Percentiles rank a stretch among this genome's conserved stretches.
Conservation (phyloP, 176 grass and related monocot species). For the Phoenix dactylifera region DNA sequence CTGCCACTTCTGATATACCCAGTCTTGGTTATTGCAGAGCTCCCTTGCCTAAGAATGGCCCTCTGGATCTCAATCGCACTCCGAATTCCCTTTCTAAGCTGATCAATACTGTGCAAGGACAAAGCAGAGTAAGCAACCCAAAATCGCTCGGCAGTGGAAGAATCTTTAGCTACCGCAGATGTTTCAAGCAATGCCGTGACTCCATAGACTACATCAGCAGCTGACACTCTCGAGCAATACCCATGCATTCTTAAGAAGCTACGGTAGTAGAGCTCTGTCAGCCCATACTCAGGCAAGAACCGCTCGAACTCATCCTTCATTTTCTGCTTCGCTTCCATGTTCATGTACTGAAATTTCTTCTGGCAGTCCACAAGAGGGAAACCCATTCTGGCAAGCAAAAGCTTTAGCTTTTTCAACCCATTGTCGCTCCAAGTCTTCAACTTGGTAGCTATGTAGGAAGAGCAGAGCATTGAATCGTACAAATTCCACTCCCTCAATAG, state of each 20-base stretch:
- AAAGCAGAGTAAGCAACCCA: conserved; percentile 79
- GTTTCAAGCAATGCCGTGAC: conserved; percentile 68
- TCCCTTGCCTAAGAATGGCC: conserved; percentile 76
- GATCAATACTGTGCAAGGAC: conserved; percentile 59
- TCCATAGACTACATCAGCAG: conserved; percentile 90
- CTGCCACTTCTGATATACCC: conserved; percentile 68
- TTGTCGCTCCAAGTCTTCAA: conserved; percentile 91
- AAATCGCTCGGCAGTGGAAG: conserved; percentile 49
- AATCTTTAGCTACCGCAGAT: conserved; percentile 14
- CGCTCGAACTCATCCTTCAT: conserved; percentile 80
- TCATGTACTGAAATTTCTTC: conserved; percentile 95
- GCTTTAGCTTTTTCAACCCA: conserved; percentile 84
- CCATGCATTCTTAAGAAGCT: conserved; percentile 81
- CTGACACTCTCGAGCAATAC: conserved; percentile 67
- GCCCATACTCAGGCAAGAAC: conserved; percentile 83
- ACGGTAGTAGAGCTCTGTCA: conserved; percentile 75
- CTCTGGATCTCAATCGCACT: conserved; percentile 75
- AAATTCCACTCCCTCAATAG: conserved; percentile 74
- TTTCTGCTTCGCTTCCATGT: conserved; percentile 78
- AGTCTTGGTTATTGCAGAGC: conserved; percentile 70
- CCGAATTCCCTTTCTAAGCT: conserved; percentile 68
- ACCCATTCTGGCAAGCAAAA: conserved; percentile 80
- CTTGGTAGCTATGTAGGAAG: conserved; percentile 81
- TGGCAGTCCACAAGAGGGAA: conserved; percentile 78
- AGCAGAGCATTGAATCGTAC: conserved; percentile 87